Conservation (phyloP, 2,329 filamentous ascomycete species). For the Fusarium dimerum region DNA sequence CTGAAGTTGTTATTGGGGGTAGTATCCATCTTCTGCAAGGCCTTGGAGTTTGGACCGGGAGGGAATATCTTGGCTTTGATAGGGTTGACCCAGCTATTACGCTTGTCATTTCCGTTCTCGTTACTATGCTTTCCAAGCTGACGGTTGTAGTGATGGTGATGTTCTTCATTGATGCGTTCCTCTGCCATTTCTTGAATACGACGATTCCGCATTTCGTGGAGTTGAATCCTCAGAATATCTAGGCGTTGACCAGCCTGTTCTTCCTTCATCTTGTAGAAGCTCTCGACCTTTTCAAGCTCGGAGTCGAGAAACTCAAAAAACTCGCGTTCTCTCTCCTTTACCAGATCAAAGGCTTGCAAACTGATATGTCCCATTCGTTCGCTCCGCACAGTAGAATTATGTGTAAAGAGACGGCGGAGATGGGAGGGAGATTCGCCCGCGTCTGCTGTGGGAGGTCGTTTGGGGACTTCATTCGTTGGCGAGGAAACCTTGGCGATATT, state of each 20-base stretch:
- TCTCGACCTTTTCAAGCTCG: conserved; percentile 88
- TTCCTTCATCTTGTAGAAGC: conserved; percentile 87
- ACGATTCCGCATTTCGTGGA: conserved; percentile 90
- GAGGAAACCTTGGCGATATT: conserved; percentile 17
- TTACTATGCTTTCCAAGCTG: conserved; percentile 17
- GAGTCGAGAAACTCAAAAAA: conserved; percentile 84
- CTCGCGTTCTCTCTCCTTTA: conserved; percentile 75
- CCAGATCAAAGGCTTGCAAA: conserved; percentile 54
- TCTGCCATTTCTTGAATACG: conserved; percentile 70
- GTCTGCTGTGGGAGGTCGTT: conserved; percentile 19
- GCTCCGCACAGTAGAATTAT: conserved; percentile 23
- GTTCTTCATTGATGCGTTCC: conserved; percentile 36
- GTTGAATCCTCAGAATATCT: conserved; percentile 71
- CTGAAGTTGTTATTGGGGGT: conserved; percentile 40
- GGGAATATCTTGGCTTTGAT: conserved; percentile 56
- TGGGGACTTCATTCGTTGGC: conserved; percentile 9
- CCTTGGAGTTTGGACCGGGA: conserved; percentile 62
- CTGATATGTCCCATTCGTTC: conserved; percentile 43
- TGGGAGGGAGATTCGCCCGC: conserved; percentile 30
- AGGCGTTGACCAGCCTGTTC: conserved; percentile 77
- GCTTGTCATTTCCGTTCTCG: conserved; percentile 29
- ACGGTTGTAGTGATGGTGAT: conserved; percentile 12
- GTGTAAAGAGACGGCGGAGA: conserved; percentile 39
- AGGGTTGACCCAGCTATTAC: conserved; percentile 51
- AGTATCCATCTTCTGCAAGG: conserved; percentile 54